Conservation (phyloP, 2,329 filamentous ascomycete genomes). For the Claviceps humidiphila region DNA sequence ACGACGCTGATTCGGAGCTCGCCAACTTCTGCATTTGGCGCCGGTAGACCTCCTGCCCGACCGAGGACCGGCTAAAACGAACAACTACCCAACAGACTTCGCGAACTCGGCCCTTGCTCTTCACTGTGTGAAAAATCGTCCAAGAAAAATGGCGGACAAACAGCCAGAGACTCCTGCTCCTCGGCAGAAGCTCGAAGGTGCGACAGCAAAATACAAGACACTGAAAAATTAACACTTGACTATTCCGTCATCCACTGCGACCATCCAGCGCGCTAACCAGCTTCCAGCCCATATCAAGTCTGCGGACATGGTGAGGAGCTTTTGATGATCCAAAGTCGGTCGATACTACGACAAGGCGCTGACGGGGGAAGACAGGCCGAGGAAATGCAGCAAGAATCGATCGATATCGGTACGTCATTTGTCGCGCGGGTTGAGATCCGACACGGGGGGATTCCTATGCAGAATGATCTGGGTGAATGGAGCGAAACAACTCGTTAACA, state of each 20-base stretch:
- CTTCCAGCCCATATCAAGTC: constrained; percentile 85
- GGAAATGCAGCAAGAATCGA: constrained; percentile 90
- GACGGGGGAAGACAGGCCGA: constrained; percentile 53
- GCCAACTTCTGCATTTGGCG: too few relatives aligned
- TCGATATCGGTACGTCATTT: constrained; percentile 71
- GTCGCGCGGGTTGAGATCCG: too few relatives aligned
- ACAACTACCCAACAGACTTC: not conserved
- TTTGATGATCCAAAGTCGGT: not conserved
- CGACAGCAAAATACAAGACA: constrained; percentile 8
- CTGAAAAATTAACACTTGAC: not conserved
- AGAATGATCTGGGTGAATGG: not conserved
- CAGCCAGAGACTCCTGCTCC: constrained; percentile 33
- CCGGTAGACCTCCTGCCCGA: too few relatives aligned
- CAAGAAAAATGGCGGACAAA: constrained; percentile 24
- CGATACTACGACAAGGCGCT: constrained; percentile 10
- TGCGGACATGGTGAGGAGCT: constrained; percentile 75
- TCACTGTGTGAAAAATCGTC: not conserved
- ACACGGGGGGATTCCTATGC: too few relatives aligned
- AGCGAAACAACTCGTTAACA: not conserved
- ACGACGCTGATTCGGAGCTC: too few relatives aligned
- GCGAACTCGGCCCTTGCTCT: not conserved
- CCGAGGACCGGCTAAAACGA: not conserved
- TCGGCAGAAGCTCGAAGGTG: constrained; percentile 68
- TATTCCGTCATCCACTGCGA: not conserved
- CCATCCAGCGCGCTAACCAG: constrained; percentile 5